Evolutionary conservation across 768 basidiomycete species (phyloP).

Genomic region (Amylocystis lapponica): DNA sequence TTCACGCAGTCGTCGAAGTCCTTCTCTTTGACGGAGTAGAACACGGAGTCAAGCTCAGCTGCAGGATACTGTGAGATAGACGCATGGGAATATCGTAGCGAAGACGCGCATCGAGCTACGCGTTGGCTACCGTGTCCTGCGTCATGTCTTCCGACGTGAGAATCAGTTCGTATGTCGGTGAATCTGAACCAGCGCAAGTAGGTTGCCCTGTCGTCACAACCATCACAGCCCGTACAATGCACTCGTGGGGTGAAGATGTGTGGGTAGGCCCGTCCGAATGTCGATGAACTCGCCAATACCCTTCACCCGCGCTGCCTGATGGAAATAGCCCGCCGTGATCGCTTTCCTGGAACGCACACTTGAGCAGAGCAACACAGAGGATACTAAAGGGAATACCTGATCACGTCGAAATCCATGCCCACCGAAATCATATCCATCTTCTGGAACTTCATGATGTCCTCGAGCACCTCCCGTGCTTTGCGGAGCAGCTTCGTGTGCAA

Average conservation of each 20-base stretch:
- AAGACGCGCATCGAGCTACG: conserved; percentile 76
- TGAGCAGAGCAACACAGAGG: background rate
- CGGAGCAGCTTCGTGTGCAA: conserved; percentile 92
- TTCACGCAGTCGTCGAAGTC: conserved; percentile 89
- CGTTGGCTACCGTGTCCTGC: conserved; percentile 95
- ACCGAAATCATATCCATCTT: conserved; percentile 91
- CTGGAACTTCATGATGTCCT: conserved; percentile 99
- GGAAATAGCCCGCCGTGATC: conserved; percentile 97
- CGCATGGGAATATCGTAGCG: background rate
- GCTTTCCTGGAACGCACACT: conserved; percentile 61
- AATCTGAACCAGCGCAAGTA: conserved; percentile 45
- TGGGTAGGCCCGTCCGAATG: conserved; percentile 89
- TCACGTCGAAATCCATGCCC: conserved; percentile 92
- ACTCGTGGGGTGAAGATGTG: conserved; percentile 94
- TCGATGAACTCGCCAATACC: conserved; percentile 99
- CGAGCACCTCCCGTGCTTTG: conserved; percentile 94
- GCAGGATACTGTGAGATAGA: conserved; percentile 6
- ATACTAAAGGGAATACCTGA: conserved; percentile 43
- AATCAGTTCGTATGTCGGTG: conserved; percentile 93
- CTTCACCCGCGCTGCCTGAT: conserved; percentile 96
- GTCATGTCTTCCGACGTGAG: conserved; percentile 98
- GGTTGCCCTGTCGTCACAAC: background rate
- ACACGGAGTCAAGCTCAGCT: conserved; percentile 94
- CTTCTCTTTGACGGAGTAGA: conserved; percentile 97
- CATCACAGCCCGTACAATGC: conserved; percentile 95